A percentile compares a stretch with the other conserved stretches of the same genome.
Conservation (phyloP, 2,329 filamentous ascomycete species). For the Aspergillus caelatus region DNA sequence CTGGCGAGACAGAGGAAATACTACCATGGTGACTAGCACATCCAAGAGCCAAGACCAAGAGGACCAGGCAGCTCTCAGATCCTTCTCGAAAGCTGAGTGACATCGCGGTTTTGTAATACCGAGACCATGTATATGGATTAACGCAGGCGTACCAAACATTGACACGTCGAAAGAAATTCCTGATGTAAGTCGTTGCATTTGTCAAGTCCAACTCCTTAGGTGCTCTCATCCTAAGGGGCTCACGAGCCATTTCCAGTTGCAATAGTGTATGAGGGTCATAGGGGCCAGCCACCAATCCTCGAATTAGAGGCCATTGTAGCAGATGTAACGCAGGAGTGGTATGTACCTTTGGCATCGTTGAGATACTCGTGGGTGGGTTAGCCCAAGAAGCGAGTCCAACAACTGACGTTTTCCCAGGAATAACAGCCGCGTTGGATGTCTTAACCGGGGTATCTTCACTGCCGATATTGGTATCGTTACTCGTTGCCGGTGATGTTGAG, state of each 20-base stretch:
- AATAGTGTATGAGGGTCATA: constrained; percentile 82
- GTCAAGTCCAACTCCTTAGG: constrained; percentile 71
- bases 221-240: constrained; percentile 64
- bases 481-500: constrained; percentile 66
- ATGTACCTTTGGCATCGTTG: constrained; percentile 82
- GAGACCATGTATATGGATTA: constrained; percentile 78
- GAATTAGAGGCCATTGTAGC: constrained; percentile 78
- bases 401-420: constrained; percentile 52
- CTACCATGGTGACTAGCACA: constrained; percentile 75
- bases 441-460: constrained; percentile 57
- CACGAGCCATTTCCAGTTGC: constrained; percentile 77
- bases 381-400: constrained; percentile 74
- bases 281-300: constrained; percentile 71
- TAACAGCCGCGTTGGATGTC: constrained; percentile 15
- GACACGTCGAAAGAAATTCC: constrained; percentile 78
- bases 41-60: constrained; percentile 76
- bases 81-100: constrained; percentile 77
- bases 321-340: constrained; percentile 71
- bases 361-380: constrained; percentile 67
- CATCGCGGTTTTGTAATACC: constrained; percentile 73
- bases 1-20: constrained; percentile 70
- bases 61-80: constrained; percentile 78
- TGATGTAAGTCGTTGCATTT: constrained; percentile 73
- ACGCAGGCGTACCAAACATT: constrained; percentile 87
- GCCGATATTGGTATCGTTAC: constrained; percentile 64